phyloP scores from a whole-genome alignment of 2,329 filamentous ascomycete genomes.

The Xylaria sp. region DNA sequence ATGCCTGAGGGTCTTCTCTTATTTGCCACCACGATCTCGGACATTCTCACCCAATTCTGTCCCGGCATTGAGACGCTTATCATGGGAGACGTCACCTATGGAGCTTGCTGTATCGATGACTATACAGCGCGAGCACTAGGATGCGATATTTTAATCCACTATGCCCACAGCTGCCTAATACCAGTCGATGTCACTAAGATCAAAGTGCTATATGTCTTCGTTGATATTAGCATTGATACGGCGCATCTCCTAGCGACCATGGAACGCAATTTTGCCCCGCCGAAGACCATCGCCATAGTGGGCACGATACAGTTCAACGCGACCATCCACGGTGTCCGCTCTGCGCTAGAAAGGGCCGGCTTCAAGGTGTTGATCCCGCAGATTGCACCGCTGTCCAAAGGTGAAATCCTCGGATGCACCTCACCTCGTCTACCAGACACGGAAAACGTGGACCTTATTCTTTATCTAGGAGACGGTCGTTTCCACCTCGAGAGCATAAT shows the following conservation, averaged over 20 bases:
- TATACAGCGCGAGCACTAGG: constrained; percentile 94
- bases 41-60: constrained; percentile 95
- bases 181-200: constrained; percentile 97
- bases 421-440: constrained; percentile 75
- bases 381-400: constrained; percentile 90
- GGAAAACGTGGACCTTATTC: constrained; percentile 68
- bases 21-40: constrained; percentile 97
- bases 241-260: constrained; percentile 86
- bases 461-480: constrained; percentile 53
- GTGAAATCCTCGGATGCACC: constrained; percentile 97
- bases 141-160: constrained; percentile 95
- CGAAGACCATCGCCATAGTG: constrained; percentile 90
- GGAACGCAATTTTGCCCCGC: constrained; percentile 85
- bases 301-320: constrained; percentile 99
- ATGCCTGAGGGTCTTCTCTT: constrained; percentile 95
- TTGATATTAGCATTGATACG: constrained; percentile 96
- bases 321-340: constrained; percentile 87
- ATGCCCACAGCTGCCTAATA: constrained; percentile 96
- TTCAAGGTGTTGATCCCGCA: constrained; percentile 90
- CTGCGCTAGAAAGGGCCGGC: constrained; percentile 82
- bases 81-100: constrained; percentile 99
- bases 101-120: constrained; percentile 98
- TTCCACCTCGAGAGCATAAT: constrained; percentile 94
- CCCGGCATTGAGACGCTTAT: constrained; percentile 92
- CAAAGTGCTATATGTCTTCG: constrained; percentile 97